Evolutionary conservation across 352 stramenopile species (phyloP), one percentile per base, ranked within the genome.

Genomic region (Elongisporangium prolatum): DNA sequence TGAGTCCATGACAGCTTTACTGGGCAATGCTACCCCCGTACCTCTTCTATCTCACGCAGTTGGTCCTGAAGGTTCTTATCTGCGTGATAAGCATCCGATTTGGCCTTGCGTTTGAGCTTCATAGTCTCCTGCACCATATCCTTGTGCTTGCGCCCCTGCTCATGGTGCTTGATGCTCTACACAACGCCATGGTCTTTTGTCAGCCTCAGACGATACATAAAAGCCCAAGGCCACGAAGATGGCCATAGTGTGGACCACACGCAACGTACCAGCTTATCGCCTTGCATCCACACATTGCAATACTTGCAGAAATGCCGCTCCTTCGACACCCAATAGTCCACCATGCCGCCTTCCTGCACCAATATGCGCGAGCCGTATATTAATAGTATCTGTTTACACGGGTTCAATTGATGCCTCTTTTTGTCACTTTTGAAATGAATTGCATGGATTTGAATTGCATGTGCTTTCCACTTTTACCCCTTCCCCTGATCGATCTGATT

Each of bases 211-310:
- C 20, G 17, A 17, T 13, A 2, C 3, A 16, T 20, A 57, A 11
- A 60, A 60, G 8, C 17, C 57, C 54, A 57, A 20, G 21, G 8
- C 4, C 25, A 37, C 2, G 10, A 0, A 37, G 9, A 7, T n/a
- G 48, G 21, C n/a, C 20, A 60, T 14, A 37, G 9, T 22, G 16
- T 4, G 10, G 40, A 16, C 7, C 18, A 61, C n/a, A 16, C 4
- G 55, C 57, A 9, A 61, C 80, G 51, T 48, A 91, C 81, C 54
- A 75, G 54, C 65, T 86, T 91, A 60, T 95, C 86, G 22, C 74
- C 72, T 47, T 89, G 84, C 70, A 89, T 89, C 86, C 86, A 95
- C 52, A 74, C 78, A 86, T 95, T 94, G 83, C 86, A 95, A 59
- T 80, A 91, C 71, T 89, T 88, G 83, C 86, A 95, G 63, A 85